Base-by-base conservation (phyloP, 2,329 filamentous ascomycete species). In the Xylaria arbuscula region DNA sequence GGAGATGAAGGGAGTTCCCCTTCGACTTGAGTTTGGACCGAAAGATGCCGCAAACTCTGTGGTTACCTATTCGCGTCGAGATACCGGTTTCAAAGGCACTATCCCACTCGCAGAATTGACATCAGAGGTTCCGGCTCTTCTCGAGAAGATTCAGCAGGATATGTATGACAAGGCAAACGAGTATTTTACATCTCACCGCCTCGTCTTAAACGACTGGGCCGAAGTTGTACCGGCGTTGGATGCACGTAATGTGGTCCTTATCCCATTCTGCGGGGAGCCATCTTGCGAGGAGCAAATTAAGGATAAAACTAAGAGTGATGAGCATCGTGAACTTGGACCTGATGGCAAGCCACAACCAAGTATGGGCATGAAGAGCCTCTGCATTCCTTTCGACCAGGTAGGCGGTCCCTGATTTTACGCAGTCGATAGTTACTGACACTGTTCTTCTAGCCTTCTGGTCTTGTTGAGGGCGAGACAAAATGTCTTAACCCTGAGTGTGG, bases 251-350 rank as follows among this genome's bases (percentile, higher is more conserved):
- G 90, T 98, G 51, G 90, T 97, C 51, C 84, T 98, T 68, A 97
- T 98, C 72, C 95, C 95, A 62, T 92, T 93, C 85, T 99, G 97
- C 79, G 85, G 94, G 70, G 92, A 88, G 42, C 82, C 83, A 73
- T 89, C 92, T 79, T 98, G 95, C 78, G 95, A 98, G 82, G 95
- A 98, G 76, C 89, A 93, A 80, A 93, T 98, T 84, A 98, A 98
- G 88, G 93, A 97, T 65, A 86, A 94, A 78, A 97, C 93, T 71
- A 93, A 92, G 51, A 91, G 92, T 72, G 92, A 90, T 74, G 90
- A 90, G 66, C 86, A 89, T 63, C 88, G 85, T 74, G 81, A 84
- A 63, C 55, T 63, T 6, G 78, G 85, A 59, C 79, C 83, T 40
- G 84, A 86, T 57, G 86, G 88, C 71, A 82, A 83, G 73, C 84